Conservation (phyloP, 2,329 filamentous ascomycete species). For the Pestalotiopsis sp. region DNA sequence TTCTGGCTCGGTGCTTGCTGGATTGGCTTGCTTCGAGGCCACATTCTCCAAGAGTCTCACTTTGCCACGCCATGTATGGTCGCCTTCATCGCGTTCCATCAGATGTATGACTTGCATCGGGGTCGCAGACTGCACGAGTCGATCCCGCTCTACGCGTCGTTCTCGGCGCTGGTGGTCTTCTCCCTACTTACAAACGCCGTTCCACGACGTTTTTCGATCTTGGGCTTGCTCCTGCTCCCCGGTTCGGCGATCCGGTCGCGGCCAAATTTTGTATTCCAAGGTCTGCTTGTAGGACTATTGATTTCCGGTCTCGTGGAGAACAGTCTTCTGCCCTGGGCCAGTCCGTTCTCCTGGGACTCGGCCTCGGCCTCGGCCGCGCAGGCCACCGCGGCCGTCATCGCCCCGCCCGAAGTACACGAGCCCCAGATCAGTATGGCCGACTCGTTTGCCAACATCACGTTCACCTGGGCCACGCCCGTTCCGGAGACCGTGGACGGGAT, state of each 20-base stretch:
- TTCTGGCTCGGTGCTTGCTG: conserved; percentile 74
- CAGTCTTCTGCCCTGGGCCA: conserved; percentile 8
- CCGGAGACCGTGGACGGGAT: conserved; percentile 11
- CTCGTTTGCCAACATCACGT: conserved; percentile 15
- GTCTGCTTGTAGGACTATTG: conserved; percentile 73
- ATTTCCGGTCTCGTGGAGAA: conserved; percentile 66
- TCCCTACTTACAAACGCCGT: conserved; percentile 58
- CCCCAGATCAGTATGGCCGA: conserved; percentile 15
- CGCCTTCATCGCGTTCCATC: background rate
- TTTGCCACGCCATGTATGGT: conserved; percentile 49
- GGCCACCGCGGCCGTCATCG: background rate
- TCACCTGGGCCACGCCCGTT: conserved; percentile 13
- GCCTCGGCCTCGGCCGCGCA: background rate
- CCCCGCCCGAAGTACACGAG: conserved; percentile 14
- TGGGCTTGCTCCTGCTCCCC: conserved; percentile 71
- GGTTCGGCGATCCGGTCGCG: conserved; percentile 74
- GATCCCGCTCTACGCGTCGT: conserved; percentile 63
- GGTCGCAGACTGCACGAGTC: conserved; percentile 39
- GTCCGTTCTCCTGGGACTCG: background rate
- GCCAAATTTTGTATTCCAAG: conserved; percentile 70
- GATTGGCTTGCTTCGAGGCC: conserved; percentile 74
- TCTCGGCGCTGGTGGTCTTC: conserved; percentile 61
- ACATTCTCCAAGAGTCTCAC: conserved; percentile 52
- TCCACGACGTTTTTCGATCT: conserved; percentile 73
- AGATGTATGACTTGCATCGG: background rate